Evolutionary conservation across 805 yeast species (phyloP), one percentile per base, ranked within the genome.

Genomic region (Barnettozyma vustinii): DNA sequence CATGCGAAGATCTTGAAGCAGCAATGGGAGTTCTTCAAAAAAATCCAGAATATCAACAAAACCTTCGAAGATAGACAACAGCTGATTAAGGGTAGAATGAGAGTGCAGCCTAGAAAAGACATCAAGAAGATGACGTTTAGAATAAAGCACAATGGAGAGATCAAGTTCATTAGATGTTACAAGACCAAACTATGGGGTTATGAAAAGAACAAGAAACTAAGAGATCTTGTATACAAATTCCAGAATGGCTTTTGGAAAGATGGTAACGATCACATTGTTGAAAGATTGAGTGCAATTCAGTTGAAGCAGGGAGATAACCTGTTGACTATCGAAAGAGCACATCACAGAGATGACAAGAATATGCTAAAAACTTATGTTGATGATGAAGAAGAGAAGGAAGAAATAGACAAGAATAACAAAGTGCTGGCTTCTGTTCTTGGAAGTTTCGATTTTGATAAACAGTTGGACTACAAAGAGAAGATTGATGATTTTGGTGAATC

Each of bases 101-200:
- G 97, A 57, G 70, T 62, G 26, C 70, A 78, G 0, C 70, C 74
- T 2, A 74, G 97, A 51, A 73, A 78, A 23, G 74, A 73, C 50
- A 52, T 75, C 36, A 74, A 75, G 48, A 70, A 48, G 40, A 77
- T 83, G 54, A 83, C 95, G 0, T 72, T 87, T 53, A 74, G 97
- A 56, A 74, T 84, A 3, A 72, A 70, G 52, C 73, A 77, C 50
- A 80, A 76, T 58, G 88, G 83, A 7, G 76, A 67, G 42, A 66
- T 79, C 46, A 81, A 78, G 64, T 71, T 72, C 5, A 66, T 85
- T 49, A 79, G 78, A 56, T 71, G 83, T 55, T 76, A 75, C 57
- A 89, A 90, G 67, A 80, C 83, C 30, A 90, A 90, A 62, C 74
- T 94, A 37, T 92, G 99, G 99, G 98, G 98, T 3, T 75, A 80